Base-by-base conservation (phyloP, 305 asterid species). In the Fraxinus velutina region DNA sequence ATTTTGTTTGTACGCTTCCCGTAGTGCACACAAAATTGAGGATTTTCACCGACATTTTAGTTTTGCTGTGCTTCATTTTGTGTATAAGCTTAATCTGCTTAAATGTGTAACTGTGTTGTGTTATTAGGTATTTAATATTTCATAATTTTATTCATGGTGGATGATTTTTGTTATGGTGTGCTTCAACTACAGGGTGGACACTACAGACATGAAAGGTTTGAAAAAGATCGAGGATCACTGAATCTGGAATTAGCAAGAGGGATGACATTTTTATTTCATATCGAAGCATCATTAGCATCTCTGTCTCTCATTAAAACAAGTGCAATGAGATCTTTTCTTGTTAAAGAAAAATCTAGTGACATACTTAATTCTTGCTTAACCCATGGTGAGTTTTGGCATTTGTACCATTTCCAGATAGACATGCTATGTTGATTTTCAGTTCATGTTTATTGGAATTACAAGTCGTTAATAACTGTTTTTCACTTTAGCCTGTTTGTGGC, bases 131-230 rank as follows among this genome's bases (percentile, higher is more conserved):
- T 24, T 2, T 8, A 62, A 62, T 21, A 6, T 9, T 64, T 64
- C 4, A 2, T 13, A 12, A 19, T 29, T 64, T 44, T 44, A 6
- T 32, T 52, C 22, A n/a, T 81, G 32, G 7, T 85, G 57, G 37
- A 21, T 72, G 9, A 17, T 68, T 80, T 17, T 64, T 32, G 37
- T 37, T 42, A 73, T 75, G 36, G 5, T 22, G 12, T 36, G 62
- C 29, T 42, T 66, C 27, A 37, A 42, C 15, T 76, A 80, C 89
- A 93, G 96, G 88, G 98, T 93, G 88, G 97, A 95, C 85, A 95
- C 99, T 47, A 95, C 98, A 3, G 98, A 95, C 82, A 95, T 95
- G 99, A 95, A 93, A 86, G 93, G 98, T 81, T 84, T 95, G 90
- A 93, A 95, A 93, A 95, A 95, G 92, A 86, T 92, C 10, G 98